These are phyloP conservation scores for Eremomyces bilateralis DNA, from an alignment of 495 filamentous ascomycete species.

Conservation along the genomic window DNA sequence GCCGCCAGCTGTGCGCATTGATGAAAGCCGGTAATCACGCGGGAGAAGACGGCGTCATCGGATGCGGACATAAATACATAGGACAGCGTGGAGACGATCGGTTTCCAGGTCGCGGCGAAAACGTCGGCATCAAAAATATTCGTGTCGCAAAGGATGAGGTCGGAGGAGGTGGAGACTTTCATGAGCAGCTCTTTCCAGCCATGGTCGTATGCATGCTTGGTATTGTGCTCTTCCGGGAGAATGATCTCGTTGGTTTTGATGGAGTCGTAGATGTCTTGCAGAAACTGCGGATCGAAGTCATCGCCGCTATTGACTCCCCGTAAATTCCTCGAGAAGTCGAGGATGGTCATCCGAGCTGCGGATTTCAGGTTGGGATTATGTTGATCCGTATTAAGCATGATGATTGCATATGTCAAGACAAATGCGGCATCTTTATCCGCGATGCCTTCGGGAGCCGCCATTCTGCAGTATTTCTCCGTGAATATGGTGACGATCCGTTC, in stretches of 20 bases:
- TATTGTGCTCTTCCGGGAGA: slow-evolving; percentile 90
- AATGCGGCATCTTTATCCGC: slow-evolving; percentile 77
- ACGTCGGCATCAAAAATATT: slow-evolving; percentile 95
- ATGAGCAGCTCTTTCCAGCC: slow-evolving; percentile 87
- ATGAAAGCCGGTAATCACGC: slow-evolving; percentile 83
- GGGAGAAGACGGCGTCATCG: slow-evolving; percentile 87
- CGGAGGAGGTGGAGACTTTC: slow-evolving; percentile 56
- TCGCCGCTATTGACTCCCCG: slow-evolving; percentile 69
- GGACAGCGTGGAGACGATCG: slow-evolving; percentile 79
- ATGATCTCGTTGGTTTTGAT: slow-evolving; percentile 92
- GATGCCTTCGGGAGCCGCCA: slow-evolving; percentile 47
- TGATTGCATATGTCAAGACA: slow-evolving; percentile 83
- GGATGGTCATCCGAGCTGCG: slow-evolving; percentile 55
- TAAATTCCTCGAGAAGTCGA: slow-evolving; percentile 69
- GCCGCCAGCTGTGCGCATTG: slow-evolving; percentile 90
- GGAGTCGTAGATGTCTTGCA: slow-evolving; percentile 73
- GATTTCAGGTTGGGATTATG: slow-evolving; percentile 83
- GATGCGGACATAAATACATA: slow-evolving; percentile 99
- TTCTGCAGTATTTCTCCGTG: slow-evolving; percentile 65
- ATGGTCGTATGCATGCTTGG: slow-evolving; percentile 86
- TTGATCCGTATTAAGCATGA: slow-evolving; percentile 90
- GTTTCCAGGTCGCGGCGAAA: slow-evolving; percentile 91
- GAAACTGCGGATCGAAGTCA: slow-evolving; percentile 68
- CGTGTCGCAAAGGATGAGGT: slow-evolving; percentile 62
- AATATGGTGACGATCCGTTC: slow-evolving; percentile 80